These are phyloP conservation scores for Phytophthora pini DNA, from an alignment of 352 stramenopile species.

Conservation along the genomic window DNA sequence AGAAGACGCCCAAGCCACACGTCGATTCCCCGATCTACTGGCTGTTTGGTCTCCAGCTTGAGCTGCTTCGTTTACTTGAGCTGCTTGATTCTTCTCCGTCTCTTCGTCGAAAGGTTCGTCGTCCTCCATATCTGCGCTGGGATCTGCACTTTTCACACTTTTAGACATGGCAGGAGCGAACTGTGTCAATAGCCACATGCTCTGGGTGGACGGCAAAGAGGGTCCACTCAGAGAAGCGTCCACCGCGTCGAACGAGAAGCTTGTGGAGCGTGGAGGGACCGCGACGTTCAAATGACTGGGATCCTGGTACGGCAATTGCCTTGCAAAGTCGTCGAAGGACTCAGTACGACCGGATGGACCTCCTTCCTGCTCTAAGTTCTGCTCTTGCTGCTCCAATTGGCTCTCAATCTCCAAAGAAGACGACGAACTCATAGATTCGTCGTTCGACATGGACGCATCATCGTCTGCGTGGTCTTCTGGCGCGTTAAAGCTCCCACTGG, in stretches of 20 bases:
- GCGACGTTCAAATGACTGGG: background rate
- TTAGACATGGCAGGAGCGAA: constrained; percentile 67
- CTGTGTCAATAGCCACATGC: constrained; percentile 57
- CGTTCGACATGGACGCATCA: constrained; percentile 63
- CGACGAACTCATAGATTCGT: constrained; percentile 65
- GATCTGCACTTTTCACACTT: constrained; percentile 31
- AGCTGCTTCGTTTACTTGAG: constrained; percentile 4
- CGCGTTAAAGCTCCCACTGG: constrained; percentile 24
- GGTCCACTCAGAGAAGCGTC: constrained; percentile 14
- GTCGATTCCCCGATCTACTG: constrained; percentile 19
- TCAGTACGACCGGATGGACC: constrained; percentile 12
- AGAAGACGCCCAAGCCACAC: constrained; percentile 43
- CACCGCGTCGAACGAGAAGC: constrained; percentile 37
- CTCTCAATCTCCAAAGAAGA: constrained; percentile 52
- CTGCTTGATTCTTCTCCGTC: constrained; percentile 21
- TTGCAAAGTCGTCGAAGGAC: constrained; percentile 41
- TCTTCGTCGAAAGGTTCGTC: constrained; percentile 47
- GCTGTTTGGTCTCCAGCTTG: constrained; percentile 3
- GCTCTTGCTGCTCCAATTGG: constrained; percentile 8
- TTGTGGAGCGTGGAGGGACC: constrained; percentile 10
- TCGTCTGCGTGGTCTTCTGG: constrained; percentile 30
- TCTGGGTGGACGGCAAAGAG: background rate
- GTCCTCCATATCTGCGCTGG: constrained; percentile 48
- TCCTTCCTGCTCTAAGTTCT: constrained; percentile 14
- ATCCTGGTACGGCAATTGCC: constrained; percentile 36